These are phyloP conservation scores for Ruellia speciosa DNA, from an alignment of 305 asterid species.

Conservation along the genomic window DNA sequence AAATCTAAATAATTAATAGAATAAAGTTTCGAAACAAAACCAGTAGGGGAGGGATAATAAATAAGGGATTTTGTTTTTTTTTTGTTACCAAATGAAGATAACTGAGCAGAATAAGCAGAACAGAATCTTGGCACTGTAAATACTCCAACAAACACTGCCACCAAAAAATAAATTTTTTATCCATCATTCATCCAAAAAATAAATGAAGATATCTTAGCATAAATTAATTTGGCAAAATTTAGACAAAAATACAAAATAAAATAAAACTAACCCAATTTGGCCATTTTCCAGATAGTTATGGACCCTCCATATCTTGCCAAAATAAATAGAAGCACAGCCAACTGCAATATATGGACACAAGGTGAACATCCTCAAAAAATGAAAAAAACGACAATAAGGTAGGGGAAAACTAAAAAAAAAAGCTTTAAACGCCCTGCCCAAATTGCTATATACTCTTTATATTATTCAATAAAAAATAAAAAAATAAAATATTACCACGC, in stretches of 20 bases:
- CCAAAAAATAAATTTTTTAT: not conserved
- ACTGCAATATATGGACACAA: conserved; percentile 31
- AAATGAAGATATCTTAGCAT: not conserved
- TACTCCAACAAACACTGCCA: conserved; percentile 73
- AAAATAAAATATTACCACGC: too few relatives aligned
- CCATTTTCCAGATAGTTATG: conserved; percentile 76
- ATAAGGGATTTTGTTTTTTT: not conserved
- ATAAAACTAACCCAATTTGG: conserved; percentile 54
- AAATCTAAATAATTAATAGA: not conserved
- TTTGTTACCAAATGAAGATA: conserved; percentile 55
- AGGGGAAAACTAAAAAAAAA: too few relatives aligned
- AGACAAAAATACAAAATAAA: not conserved
- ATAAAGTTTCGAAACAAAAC: too few relatives aligned
- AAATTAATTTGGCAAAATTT: not conserved
- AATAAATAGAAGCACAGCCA: conserved; percentile 74
- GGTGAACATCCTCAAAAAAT: too few relatives aligned
- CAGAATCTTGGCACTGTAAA: conserved; percentile 74
- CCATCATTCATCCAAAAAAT: too few relatives aligned
- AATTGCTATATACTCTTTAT: too few relatives aligned
- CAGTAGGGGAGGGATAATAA: not conserved
- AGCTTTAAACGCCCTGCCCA: too few relatives aligned
- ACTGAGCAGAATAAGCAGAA: conserved; percentile 60
- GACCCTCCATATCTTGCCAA: conserved; percentile 88
- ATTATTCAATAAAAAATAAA: too few relatives aligned
- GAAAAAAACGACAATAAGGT: conserved; percentile 1